Evolutionary conservation across 1,284 basidiomycete genomes (phyloP), one percentile per base, ranked within the genome.

Genomic region (Moesziomyces sp.): DNA sequence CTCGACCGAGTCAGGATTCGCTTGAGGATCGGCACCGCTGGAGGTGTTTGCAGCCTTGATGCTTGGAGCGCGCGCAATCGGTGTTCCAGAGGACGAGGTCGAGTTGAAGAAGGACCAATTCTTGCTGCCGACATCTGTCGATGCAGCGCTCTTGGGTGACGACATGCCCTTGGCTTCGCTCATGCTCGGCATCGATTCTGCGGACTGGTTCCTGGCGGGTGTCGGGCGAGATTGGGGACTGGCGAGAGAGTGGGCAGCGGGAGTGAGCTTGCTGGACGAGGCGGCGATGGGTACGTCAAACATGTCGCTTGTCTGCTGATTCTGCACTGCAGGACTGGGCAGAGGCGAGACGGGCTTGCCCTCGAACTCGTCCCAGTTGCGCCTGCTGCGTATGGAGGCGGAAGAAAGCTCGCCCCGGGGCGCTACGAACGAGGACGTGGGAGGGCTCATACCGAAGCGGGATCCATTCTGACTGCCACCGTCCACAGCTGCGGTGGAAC

Each of bases 281-380:
- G 69, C 63, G 7, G 58, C 51, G 33, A 74, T n/a, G 19, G 65
- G 65, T 10, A 64, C 52, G 35, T 74, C 71, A 28, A 74, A 74
- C 61, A 69, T 68, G 45, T 74, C 62, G n/a, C 23, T 30, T 19
- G 75, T 51, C 48, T 60, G 57, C 24, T 64, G 68, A 48, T 49
- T 30, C 16, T 59, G 50, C 8, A 71, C 59, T 16, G 74, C 67
- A 3, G 80, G 81, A 56, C 77, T 79, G 9, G 81, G 81, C 38
- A 83, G 61, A 5, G 81, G 78, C 50, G 76, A 73, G n/a, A 83
- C 66, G 19, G 79, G 75, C 33, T 80, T 75, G 24, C 81, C 80
- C 40, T 82, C 77, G 42, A 83, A 82, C 44, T 82, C 74, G 48
- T 74, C 79, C 81, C 80, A 81, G 33, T 75, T 79, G 24, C 79